phyloP scores from a whole-genome alignment of 257 asterid species.

The Craterostigma plantagineum region DNA sequence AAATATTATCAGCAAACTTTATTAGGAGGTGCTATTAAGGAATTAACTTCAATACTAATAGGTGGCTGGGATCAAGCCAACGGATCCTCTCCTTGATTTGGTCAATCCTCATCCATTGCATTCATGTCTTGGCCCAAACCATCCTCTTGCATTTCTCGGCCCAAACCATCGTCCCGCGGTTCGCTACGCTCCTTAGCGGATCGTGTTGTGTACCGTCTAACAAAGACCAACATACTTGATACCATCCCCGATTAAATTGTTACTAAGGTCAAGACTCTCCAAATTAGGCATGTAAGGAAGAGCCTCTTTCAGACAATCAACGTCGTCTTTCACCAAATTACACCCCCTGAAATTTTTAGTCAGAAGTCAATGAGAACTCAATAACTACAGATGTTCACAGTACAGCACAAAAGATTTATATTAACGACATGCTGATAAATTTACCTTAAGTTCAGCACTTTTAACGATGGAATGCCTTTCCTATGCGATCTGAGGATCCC shows the following conservation, averaged over 20 bases:
- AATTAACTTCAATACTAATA: too few relatives aligned
- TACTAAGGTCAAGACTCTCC: conserved; percentile 78
- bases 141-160: too few relatives aligned
- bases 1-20: too few relatives aligned
- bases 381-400: conserved; percentile 2
- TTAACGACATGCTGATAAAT: not conserved
- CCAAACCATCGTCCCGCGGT: too few relatives aligned
- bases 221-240: conserved; percentile 28
- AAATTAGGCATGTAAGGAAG: conserved; percentile 59
- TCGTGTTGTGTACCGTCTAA: too few relatives aligned
- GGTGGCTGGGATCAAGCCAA: too few relatives aligned
- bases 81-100: too few relatives aligned
- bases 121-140: too few relatives aligned
- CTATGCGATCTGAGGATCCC: conserved; percentile 21
- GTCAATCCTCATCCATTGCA: too few relatives aligned
- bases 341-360: conserved; percentile 35
- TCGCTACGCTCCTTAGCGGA: too few relatives aligned
- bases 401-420: conserved; percentile 1
- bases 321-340: conserved; percentile 43
- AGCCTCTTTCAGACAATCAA: conserved; percentile 40
- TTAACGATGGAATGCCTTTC: conserved; percentile 43
- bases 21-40: too few relatives aligned
- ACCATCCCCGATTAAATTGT: conserved; percentile 68
- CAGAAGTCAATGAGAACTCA: not conserved
- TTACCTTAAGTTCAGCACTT: conserved; percentile 70